Evolutionary conservation across 139 green algal genomes (phyloP).

Genomic region (Chlamydomonas urium): DNA sequence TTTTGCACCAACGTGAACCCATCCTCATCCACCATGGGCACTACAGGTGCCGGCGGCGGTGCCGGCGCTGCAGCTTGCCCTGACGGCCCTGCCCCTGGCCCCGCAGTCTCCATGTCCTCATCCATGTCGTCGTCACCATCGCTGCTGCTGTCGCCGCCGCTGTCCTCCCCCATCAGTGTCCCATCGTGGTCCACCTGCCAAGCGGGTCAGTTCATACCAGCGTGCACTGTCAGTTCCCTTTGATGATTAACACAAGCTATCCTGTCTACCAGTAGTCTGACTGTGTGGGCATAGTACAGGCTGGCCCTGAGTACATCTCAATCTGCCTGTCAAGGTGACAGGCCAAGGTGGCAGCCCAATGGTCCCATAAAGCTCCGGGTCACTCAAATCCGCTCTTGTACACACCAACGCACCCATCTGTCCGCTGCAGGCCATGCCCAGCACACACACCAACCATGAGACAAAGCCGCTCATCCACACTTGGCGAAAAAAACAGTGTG

Average conservation of each 20-base stretch:
- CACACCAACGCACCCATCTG: not conserved
- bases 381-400: not conserved
- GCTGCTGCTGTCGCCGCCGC: constrained; percentile 32
- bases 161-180: constrained; percentile 37
- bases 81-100: constrained; percentile 1
- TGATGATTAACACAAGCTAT: not conserved
- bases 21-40: constrained; percentile 58
- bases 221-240: not conserved
- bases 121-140: constrained; percentile 35
- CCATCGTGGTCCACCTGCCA: constrained; percentile 48
- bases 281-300: not conserved
- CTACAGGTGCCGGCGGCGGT: constrained; percentile 2
- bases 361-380: not conserved
- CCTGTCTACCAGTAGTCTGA: not conserved
- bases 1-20: constrained; percentile 64
- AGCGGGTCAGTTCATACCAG: not conserved
- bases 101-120: constrained; percentile 38
- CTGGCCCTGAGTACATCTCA: not conserved
- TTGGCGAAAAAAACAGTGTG: not conserved
- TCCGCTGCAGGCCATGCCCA: not conserved
- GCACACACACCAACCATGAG: no score
- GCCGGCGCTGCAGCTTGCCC: constrained; percentile 4
- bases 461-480: no score
- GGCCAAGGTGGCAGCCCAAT: no score
- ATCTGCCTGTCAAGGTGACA: no score